A percentile compares a stretch with the other conserved stretches of the same genome.
Conservation (phyloP, 2,329 filamentous ascomycete species). For the Hymenoscyphus linearis region DNA sequence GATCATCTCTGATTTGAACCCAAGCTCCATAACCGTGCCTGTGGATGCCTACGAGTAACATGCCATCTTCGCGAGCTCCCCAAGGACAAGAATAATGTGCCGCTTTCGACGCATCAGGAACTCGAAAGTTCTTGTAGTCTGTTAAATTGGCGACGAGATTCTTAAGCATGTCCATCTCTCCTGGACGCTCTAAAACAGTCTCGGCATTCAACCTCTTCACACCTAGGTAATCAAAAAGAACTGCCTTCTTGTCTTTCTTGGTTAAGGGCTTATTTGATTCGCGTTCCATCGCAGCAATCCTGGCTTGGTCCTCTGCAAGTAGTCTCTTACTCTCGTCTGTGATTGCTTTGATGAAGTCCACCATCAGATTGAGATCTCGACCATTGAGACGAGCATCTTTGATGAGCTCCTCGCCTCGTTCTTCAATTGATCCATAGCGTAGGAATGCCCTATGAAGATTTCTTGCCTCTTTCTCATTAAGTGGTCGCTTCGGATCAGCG, state of each 20-base stretch:
- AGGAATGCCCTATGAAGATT: constrained; percentile 88
- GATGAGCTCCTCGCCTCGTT: constrained; percentile 81
- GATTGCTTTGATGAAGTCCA: constrained; percentile 62
- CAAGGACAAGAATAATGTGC: constrained; percentile 89
- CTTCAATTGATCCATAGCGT: constrained; percentile 83
- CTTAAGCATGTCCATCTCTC: constrained; percentile 79
- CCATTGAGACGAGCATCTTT: constrained; percentile 79
- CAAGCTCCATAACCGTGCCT: constrained; percentile 94
- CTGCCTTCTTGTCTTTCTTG: constrained; percentile 96
- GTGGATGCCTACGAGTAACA: constrained; percentile 91
- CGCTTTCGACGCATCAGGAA: constrained; percentile 86
- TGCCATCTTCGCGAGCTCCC: constrained; percentile 91
- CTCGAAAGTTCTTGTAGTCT: constrained; percentile 75
- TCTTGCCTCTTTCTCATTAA: constrained; percentile 88
- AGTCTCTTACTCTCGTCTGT: constrained; percentile 66
- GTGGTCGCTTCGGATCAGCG: constrained; percentile 79
- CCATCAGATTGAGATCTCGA: constrained; percentile 76
- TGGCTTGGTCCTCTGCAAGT: constrained; percentile 66
- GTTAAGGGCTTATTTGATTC: constrained; percentile 74
- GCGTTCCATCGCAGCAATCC: constrained; percentile 59
- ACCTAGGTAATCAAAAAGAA: constrained; percentile 89
- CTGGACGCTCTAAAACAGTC: constrained; percentile 85
- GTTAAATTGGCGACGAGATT: constrained; percentile 61
- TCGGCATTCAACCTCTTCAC: constrained; percentile 95
- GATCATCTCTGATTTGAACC: constrained; percentile 88